phyloP scores from a whole-genome alignment of 2,329 filamentous ascomycete genomes.

The Phaeosphaeria sp. region DNA sequence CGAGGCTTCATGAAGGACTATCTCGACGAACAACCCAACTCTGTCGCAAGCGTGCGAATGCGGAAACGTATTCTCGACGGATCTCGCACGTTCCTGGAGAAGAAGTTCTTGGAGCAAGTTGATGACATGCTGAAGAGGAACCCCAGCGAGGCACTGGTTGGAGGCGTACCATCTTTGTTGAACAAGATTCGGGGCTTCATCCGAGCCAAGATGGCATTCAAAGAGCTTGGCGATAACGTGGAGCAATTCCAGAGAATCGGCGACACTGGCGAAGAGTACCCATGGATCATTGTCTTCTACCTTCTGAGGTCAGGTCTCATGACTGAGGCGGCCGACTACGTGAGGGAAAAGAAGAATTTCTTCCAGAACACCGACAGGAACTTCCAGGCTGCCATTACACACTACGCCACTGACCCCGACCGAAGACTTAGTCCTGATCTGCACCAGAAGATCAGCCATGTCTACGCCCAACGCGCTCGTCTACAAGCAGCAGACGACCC shows the following conservation, averaged over 20 bases:
- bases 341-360: conserved; percentile 79
- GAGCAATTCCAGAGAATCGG: conserved; percentile 78
- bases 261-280: conserved; percentile 71
- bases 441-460: conserved; percentile 86
- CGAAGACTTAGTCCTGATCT: conserved; percentile 78
- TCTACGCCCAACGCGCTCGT: conserved; percentile 84
- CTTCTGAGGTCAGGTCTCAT: conserved; percentile 85
- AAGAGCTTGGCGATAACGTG: conserved; percentile 83
- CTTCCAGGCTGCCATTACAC: conserved; percentile 85
- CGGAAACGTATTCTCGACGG: conserved; percentile 82
- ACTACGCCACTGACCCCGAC: conserved; percentile 79
- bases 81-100: conserved; percentile 80
- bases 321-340: conserved; percentile 84
- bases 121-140: conserved; percentile 81
- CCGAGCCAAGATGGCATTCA: conserved; percentile 77
- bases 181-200: conserved; percentile 95
- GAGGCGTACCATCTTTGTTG: conserved; percentile 84
- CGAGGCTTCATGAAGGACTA: conserved; percentile 80
- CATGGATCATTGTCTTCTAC: conserved; percentile 95
- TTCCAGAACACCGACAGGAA: conserved; percentile 92
- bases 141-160: conserved; percentile 85
- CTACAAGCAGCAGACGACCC: conserved; percentile 90
- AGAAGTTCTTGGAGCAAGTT: conserved; percentile 78
- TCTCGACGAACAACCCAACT: conserved; percentile 74
- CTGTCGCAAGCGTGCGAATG: conserved; percentile 68